Base-by-base conservation (phyloP, 1,139 yeast genomes). In the Hyphopichia pseudoburtonii region DNA sequence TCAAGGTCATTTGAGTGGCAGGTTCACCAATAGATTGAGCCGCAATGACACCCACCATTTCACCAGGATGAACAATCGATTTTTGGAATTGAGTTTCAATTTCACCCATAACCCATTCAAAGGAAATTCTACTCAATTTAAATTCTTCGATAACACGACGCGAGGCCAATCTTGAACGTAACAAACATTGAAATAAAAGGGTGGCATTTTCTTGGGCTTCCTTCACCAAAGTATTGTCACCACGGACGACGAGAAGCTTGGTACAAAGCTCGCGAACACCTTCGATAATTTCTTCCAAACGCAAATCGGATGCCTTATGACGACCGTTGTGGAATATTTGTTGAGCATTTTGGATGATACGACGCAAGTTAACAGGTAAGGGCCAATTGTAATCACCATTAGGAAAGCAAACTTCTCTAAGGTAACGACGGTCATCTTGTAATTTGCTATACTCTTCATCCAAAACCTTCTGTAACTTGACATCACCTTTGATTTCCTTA, bases 1-100 rank as follows among this genome's bases (percentile, higher is more conserved):
- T 92, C 68, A 92, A 78, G 0, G 99, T 92, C 99, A 92, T 92
- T 68, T 92, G 99, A 19, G 99, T 92, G 19, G 98, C 98, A 36
- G 99, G 99, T 64, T 92, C 99, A 73, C 99, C 99, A 70, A 92
- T 92, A 33, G 97, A 89, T 71, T 92, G 99, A 1, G 99, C 98
- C 39, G 98, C 99, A 57, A 92, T 80, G 39, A 92, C 97, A 73
- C 99, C 99, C 42, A 94, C 98, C 98, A 92, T 92, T 64, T 92
- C 98, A 74, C 99, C 99, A 9, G 99, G 97, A 50, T 94, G 94
- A 35, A 90, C 98, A 56, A 89, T 73, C 3, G 97, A 84, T 63
- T 86, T 86, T 50, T 87, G 90, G 69, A 90, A 94, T 62, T 90
- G 97, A 18, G 92, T 78, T 57, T 89, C 96, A 51, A 94, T 78